These are phyloP conservation scores for Corynascus novoguineensis DNA, from an alignment of 495 filamentous ascomycete species.

Conservation along the genomic window DNA sequence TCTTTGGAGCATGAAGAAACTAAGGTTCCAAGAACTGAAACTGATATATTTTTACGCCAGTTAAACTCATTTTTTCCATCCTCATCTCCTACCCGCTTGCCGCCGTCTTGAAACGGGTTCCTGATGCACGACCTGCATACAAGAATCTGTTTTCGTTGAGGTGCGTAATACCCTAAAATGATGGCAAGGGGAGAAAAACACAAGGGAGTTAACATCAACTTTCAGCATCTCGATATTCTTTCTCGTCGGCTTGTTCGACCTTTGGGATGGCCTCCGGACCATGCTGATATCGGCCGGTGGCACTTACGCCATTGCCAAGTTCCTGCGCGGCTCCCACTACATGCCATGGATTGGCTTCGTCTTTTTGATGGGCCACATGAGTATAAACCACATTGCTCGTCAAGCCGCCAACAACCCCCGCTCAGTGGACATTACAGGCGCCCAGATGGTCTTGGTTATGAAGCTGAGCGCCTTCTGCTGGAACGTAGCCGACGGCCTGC, in stretches of 20 bases:
- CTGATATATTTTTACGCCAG: conserved; percentile 42
- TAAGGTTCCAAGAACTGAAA: not conserved
- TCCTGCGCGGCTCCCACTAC: conserved; percentile 73
- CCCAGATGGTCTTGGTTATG: conserved; percentile 98
- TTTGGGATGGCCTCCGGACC: conserved; percentile 82
- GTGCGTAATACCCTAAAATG: conserved; percentile 36
- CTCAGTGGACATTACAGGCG: conserved; percentile 82
- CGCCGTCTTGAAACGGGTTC: conserved; percentile 81
- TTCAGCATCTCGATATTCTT: conserved; percentile 75
- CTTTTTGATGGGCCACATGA: conserved; percentile 95
- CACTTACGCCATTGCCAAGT: conserved; percentile 77
- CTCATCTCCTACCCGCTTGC: conserved; percentile 90
- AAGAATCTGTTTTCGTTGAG: conserved; percentile 87
- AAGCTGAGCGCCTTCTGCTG: conserved; percentile 97
- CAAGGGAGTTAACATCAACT: conserved; percentile 6
- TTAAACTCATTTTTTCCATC: conserved; percentile 90
- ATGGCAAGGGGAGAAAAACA: not conserved
- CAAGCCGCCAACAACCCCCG: conserved; percentile 61
- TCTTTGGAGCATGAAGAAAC: not conserved
- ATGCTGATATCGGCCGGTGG: conserved; percentile 71
- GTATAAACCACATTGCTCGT: conserved; percentile 77
- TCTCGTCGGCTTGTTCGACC: conserved; percentile 86
- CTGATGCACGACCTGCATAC: conserved; percentile 73
- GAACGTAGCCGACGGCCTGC: conserved; percentile 87
- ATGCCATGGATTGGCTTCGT: conserved; percentile 98